Conservation (phyloP, 148 eudicot species). For the Heliamphora exappendiculata region DNA sequence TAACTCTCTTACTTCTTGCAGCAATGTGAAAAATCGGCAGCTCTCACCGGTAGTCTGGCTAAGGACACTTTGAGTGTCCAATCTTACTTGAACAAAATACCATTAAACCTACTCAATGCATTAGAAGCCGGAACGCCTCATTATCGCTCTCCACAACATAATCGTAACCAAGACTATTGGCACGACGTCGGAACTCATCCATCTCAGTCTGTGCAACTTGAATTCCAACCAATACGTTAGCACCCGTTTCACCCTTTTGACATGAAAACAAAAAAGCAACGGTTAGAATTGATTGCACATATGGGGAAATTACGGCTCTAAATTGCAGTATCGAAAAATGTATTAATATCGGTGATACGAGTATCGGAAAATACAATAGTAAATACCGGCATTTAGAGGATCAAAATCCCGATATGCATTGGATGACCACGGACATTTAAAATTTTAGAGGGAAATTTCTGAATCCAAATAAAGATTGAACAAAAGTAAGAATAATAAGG, state of each 20-base stretch:
- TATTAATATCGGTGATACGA: too few species aligned
- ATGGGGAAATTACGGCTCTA: too few species aligned
- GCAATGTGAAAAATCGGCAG: not conserved
- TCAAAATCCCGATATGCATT: too few species aligned
- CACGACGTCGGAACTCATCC: constrained; percentile 44
- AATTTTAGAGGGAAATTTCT: too few species aligned
- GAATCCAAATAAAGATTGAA: constrained; percentile 3
- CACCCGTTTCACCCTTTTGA: constrained; percentile 81
- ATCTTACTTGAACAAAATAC: not conserved
- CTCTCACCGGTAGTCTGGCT: not conserved
- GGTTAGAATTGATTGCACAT: not conserved
- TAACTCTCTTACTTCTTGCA: not conserved
- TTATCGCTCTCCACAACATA: constrained; percentile 53
- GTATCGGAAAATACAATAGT: too few species aligned
- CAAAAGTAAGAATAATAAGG: not conserved
- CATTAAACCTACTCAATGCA: constrained; percentile 33
- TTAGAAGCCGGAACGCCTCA: constrained; percentile 58
- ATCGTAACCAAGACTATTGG: constrained; percentile 58
- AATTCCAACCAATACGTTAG: constrained; percentile 87
- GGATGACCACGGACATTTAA: too few species aligned
- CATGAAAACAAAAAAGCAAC: not conserved
- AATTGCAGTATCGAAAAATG: too few species aligned
- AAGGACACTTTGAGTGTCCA: not conserved
- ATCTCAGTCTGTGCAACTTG: constrained; percentile 63
- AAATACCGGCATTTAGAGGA: too few species aligned